Conservation (phyloP, 2,329 filamentous ascomycete species). For the Aspergillus versicolor region DNA sequence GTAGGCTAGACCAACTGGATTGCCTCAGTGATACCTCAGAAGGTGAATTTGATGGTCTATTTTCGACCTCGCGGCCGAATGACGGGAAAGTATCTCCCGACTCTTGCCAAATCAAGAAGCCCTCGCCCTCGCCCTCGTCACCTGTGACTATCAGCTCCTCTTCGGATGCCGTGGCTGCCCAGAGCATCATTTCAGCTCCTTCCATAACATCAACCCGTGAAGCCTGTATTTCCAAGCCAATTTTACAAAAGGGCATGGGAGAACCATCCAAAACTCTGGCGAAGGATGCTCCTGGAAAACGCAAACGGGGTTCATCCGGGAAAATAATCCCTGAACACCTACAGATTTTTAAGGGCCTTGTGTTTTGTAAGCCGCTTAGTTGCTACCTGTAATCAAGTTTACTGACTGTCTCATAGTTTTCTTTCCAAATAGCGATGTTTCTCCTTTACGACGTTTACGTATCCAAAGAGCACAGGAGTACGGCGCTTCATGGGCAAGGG, state of each 20-base stretch:
- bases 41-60: constrained; percentile 19
- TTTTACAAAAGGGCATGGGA: constrained; percentile 15
- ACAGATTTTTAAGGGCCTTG: constrained; percentile 61
- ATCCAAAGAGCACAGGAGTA: constrained; percentile 74
- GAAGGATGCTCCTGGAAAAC: constrained; percentile 20
- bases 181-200: not conserved
- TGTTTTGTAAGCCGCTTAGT: constrained; percentile 52
- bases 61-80: constrained; percentile 10
- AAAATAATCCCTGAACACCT: constrained; percentile 52
- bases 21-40: constrained; percentile 25
- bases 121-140: not conserved
- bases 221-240: constrained; percentile 1
- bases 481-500: constrained; percentile 69
- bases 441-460: constrained; percentile 63
- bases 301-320: constrained; percentile 35
- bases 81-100: not conserved
- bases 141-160: not conserved
- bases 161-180: not conserved
- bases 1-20: constrained; percentile 34
- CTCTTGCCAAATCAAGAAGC: not conserved
- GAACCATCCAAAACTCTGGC: constrained; percentile 10
- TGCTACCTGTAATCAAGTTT: not conserved
- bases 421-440: constrained; percentile 75
- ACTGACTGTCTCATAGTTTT: constrained; percentile 53
- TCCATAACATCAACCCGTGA: not conserved